A percentile compares a stretch with the other conserved stretches of the same genome.
Conservation (phyloP, 192 early-diverging fungal genomes). For the Phlyctochytrium bullatum region DNA sequence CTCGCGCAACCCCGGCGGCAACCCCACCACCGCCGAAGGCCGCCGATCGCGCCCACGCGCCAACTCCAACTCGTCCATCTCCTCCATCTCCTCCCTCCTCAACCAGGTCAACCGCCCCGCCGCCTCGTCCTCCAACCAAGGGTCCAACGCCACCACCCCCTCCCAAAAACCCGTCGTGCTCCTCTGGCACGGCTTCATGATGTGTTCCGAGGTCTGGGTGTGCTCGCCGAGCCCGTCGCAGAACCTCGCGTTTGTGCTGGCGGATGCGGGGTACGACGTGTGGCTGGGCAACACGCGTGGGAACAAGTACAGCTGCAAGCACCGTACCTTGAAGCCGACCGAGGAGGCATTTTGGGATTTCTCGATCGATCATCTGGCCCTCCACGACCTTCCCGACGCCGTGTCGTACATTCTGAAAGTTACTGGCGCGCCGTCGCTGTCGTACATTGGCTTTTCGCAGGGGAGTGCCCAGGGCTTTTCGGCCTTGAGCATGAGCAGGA, state of each 20-base stretch:
- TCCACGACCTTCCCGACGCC: conserved; percentile 80
- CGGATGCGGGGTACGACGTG: conserved; percentile 86
- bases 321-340: conserved; percentile 61
- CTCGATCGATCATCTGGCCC: conserved; percentile 87
- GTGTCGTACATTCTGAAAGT: conserved; percentile 80
- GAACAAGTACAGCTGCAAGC: conserved; percentile 91
- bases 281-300: conserved; percentile 95
- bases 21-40: too few relatives aligned
- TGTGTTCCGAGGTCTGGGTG: conserved; percentile 91
- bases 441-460: conserved; percentile 97
- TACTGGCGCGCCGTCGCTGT: conserved; percentile 75
- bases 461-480: conserved; percentile 89
- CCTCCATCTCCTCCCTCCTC: not conserved
- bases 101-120: conserved; percentile 16
- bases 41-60: conserved; percentile 1
- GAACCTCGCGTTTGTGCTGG: conserved; percentile 78
- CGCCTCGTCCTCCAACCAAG: conserved; percentile 2
- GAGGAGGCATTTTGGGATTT: conserved; percentile 88
- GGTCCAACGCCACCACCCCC: conserved; percentile 12
- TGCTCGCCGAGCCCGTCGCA: conserved; percentile 73
- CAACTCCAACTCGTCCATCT: not conserved
- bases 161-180: conserved; percentile 78
- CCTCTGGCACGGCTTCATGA: conserved; percentile 91
- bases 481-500: conserved; percentile 72
- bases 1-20: conserved; percentile 5